Conservation (phyloP, 2,329 filamentous ascomycete species). For the Paraconiothyrium brasiliense region DNA sequence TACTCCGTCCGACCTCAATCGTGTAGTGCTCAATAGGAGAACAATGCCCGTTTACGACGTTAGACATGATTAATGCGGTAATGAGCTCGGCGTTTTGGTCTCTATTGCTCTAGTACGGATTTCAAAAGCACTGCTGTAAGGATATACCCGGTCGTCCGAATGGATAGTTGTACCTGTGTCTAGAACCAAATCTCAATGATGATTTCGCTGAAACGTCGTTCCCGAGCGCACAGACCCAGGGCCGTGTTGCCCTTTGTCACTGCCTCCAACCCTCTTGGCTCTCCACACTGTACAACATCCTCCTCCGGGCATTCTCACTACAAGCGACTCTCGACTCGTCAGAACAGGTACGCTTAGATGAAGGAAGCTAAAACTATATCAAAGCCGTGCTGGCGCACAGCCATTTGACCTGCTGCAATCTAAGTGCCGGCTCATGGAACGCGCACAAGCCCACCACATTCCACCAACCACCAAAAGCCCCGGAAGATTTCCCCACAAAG, state of each 20-base stretch:
- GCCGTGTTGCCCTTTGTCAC: not conserved
- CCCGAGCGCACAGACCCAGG: not conserved
- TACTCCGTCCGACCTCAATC: slow-evolving; percentile 27
- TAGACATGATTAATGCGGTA: not conserved
- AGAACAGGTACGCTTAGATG: not conserved
- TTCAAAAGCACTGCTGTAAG: not conserved
- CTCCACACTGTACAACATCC: not conserved
- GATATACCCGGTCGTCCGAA: slow-evolving; percentile 5
- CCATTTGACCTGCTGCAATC: slow-evolving; percentile 5
- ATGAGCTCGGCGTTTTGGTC: not conserved
- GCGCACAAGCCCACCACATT: slow-evolving; percentile 9
- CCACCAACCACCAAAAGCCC: slow-evolving; percentile 16
- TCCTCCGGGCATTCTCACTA: not conserved
- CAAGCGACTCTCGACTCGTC: not conserved
- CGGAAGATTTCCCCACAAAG: not conserved
- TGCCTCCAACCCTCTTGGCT: not conserved
- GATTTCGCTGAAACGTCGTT: not conserved
- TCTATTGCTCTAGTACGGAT: not conserved
- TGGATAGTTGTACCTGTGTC: not conserved
- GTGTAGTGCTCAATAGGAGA: not conserved
- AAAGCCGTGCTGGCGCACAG: not conserved
- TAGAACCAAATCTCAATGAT: not conserved
- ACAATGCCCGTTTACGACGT: not conserved
- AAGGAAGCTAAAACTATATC: not conserved
- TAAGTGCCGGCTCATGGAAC: slow-evolving; percentile 1